Evolutionary conservation across 2,329 filamentous ascomycete genomes (phyloP).

Genomic region (Xylariaceae sp.): DNA sequence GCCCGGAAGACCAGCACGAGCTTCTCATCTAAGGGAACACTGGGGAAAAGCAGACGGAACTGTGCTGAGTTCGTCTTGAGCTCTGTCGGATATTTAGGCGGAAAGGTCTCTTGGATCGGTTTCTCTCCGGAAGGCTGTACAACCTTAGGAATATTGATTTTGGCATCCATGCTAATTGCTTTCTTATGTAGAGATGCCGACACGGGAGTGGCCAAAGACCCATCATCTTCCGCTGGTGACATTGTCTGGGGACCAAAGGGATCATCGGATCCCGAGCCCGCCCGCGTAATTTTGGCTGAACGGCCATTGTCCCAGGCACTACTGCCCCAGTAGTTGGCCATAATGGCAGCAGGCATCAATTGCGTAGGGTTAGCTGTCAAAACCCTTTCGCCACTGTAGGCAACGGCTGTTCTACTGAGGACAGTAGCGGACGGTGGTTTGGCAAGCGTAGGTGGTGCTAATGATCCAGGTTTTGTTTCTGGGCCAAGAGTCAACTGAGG

Average conservation of each 20-base stretch:
- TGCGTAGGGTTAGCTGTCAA: slow-evolving; percentile 63
- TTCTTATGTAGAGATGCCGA: slow-evolving; percentile 37
- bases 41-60: slow-evolving; percentile 86
- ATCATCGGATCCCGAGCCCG: slow-evolving; percentile 28
- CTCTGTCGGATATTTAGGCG: slow-evolving; percentile 72
- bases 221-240: slow-evolving; percentile 23
- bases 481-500: slow-evolving; percentile 36
- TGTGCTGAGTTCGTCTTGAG: slow-evolving; percentile 86
- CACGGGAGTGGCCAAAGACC: slow-evolving; percentile 25
- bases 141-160: slow-evolving; percentile 25
- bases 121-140: slow-evolving; percentile 29
- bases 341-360: slow-evolving; percentile 74
- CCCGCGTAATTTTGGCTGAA: slow-evolving; percentile 19
- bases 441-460: slow-evolving; percentile 79
- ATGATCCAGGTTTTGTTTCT: slow-evolving; percentile 52
- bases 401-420: slow-evolving; percentile 79
- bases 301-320: slow-evolving; percentile 60
- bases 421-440: slow-evolving; percentile 80
- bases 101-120: slow-evolving; percentile 55
- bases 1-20: slow-evolving; percentile 89
- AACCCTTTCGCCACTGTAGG: slow-evolving; percentile 72
- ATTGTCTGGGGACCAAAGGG: slow-evolving; percentile 37
- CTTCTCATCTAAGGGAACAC: slow-evolving; percentile 71
- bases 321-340: slow-evolving; percentile 93
- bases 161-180: slow-evolving; percentile 41